Percentiles rank a stretch among this genome's conserved stretches.
Evolutionary conservation across 2,329 filamentous ascomycete species (phyloP).

Genomic region (Dactylellina haptotyla): DNA sequence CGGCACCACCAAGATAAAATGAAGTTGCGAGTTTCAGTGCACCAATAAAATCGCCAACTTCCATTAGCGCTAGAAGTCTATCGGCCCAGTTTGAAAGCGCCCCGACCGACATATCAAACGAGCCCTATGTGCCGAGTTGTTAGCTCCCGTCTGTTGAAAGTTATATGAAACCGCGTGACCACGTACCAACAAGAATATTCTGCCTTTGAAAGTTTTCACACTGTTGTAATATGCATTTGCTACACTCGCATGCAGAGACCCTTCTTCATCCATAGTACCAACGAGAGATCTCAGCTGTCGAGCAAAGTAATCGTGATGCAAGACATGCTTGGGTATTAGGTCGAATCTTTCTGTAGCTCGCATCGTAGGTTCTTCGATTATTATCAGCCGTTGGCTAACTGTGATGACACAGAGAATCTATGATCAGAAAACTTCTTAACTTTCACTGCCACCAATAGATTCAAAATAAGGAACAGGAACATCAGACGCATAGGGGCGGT

Average conservation of each 20-base stretch:
- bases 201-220: conserved; percentile 92
- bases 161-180: conserved; percentile 17
- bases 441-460: conserved; percentile 4
- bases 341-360: conserved; percentile 95
- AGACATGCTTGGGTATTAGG: conserved; percentile 88
- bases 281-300: conserved; percentile 84
- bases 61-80: conserved; percentile 90
- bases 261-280: conserved; percentile 86
- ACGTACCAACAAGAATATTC: conserved; percentile 80
- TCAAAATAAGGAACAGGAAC: not conserved
- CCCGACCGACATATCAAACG: conserved; percentile 90
- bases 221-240: conserved; percentile 99
- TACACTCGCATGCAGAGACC: conserved; percentile 94
- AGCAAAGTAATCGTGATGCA: conserved; percentile 89
- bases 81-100: conserved; percentile 97
- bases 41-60: conserved; percentile 92
- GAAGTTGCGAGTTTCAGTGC: conserved; percentile 90
- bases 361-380: conserved; percentile 88
- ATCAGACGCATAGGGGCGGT: not conserved
- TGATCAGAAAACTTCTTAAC: conserved; percentile 60
- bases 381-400: conserved; percentile 90
- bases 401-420: conserved; percentile 92
- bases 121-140: conserved; percentile 64
- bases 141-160: not conserved
- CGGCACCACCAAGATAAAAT: conserved; percentile 90